Evolutionary conservation across 805 yeast genomes (phyloP).

Genomic region (Suhomyces emberorum): DNA sequence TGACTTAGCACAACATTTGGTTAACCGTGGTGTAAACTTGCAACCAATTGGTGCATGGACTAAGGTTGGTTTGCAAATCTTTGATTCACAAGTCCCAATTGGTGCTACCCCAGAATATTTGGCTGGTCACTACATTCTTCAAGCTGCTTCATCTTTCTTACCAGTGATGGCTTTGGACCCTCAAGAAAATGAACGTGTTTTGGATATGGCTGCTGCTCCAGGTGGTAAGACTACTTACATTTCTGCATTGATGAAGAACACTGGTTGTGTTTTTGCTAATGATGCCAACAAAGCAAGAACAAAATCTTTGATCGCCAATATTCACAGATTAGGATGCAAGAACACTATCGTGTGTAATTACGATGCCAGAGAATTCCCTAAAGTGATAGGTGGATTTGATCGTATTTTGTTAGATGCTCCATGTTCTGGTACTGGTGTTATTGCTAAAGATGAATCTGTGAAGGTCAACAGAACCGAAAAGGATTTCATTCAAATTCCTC

Average conservation of each 20-base stretch:
- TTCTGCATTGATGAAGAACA: conserved; percentile 95
- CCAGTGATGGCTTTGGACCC: conserved; percentile 98
- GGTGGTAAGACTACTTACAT: conserved; percentile 98
- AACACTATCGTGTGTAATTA: conserved; percentile 96
- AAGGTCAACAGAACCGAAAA: conserved; percentile 91
- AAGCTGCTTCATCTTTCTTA: conserved; percentile 96
- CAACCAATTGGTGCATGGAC: conserved; percentile 99
- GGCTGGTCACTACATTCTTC: conserved; percentile 96
- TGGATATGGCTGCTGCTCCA: conserved; percentile 99
- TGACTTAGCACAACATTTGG: conserved; percentile 90
- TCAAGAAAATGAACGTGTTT: conserved; percentile 91
- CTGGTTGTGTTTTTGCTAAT: conserved; percentile 96
- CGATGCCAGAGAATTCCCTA: conserved; percentile 98
- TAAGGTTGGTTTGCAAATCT: conserved; percentile 94
- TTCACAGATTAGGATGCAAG: conserved; percentile 94
- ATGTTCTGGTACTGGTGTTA: conserved; percentile 99
- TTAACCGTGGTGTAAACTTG: conserved; percentile 93
- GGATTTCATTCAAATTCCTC: conserved; percentile 95
- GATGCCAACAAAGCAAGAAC: conserved; percentile 97
- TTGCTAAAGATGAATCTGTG: conserved; percentile 94
- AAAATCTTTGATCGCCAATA: conserved; percentile 92
- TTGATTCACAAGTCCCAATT: conserved; percentile 98
- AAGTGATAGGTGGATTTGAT: conserved; percentile 97
- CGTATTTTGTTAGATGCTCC: conserved; percentile 96
- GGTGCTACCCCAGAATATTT: conserved; percentile 99